Conservation (phyloP, 768 basidiomycete species). For the Tricholoma sp. region DNA sequence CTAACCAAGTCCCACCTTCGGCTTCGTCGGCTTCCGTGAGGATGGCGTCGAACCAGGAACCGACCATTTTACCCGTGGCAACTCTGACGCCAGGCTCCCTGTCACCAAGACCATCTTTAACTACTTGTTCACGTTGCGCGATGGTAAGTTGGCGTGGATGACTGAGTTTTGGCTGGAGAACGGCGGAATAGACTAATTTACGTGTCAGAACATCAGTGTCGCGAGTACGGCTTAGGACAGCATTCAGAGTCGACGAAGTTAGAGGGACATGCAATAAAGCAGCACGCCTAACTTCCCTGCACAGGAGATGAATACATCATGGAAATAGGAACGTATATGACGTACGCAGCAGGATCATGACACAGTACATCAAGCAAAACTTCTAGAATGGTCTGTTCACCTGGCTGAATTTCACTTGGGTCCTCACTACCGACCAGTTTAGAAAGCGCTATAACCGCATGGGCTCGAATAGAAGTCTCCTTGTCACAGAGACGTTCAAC, state of each 20-base stretch:
- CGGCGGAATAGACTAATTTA: constrained; percentile 66
- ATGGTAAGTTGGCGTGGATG: constrained; percentile 73
- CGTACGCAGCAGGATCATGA: constrained; percentile 68
- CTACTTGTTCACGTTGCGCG: constrained; percentile 75
- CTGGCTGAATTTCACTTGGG: constrained; percentile 43
- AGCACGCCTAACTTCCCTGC: constrained; percentile 87
- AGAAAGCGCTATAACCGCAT: constrained; percentile 78
- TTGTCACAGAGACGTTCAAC: constrained; percentile 84
- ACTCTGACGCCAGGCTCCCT: constrained; percentile 76
- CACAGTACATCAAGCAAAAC: constrained; percentile 63
- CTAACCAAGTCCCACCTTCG: constrained; percentile 27
- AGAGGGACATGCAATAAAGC: constrained; percentile 75
- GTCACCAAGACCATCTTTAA: constrained; percentile 88
- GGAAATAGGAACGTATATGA: neutral
- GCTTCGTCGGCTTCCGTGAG: constrained; percentile 31
- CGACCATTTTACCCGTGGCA: constrained; percentile 77
- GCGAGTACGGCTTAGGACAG: constrained; percentile 73
- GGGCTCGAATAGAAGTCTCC: constrained; percentile 76
- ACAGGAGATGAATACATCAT: neutral
- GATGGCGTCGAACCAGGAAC: constrained; percentile 74
- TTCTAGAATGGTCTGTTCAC: constrained; percentile 52
- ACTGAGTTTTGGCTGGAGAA: constrained; percentile 50
- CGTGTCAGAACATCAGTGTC: constrained; percentile 82
- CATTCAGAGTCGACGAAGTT: constrained; percentile 51
- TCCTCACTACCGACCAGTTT: constrained; percentile 74